Conservation (phyloP, 441 rosid genomes). For the Flueggea neowawraea region DNA sequence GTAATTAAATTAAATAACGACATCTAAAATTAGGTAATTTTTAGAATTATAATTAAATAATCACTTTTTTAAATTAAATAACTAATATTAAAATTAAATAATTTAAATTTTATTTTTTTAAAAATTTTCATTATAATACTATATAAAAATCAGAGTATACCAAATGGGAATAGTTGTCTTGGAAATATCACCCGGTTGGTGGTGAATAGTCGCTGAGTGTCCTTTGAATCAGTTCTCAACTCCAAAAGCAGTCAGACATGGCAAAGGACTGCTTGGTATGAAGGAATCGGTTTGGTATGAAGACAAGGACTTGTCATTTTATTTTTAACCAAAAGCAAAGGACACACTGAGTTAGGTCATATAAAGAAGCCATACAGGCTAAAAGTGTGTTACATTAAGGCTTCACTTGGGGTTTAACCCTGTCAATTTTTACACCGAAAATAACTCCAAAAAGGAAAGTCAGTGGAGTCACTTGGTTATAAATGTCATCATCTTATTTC, state of each 20-base stretch:
- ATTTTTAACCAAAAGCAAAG: constrained; percentile 29
- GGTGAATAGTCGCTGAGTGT: constrained; percentile 81
- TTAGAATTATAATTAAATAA: too few species aligned
- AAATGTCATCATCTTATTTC: too few species aligned
- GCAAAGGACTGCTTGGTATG: too few species aligned
- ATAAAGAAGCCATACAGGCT: neutral
- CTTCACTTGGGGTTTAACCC: constrained; percentile 15
- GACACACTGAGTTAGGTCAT: constrained; percentile 3
- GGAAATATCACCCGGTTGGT: constrained; percentile 51
- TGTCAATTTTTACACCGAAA: constrained; percentile 21
- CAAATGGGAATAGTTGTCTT: constrained; percentile 22
- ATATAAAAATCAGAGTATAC: too few species aligned
- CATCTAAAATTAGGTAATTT: too few species aligned
- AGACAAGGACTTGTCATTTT: constrained; percentile 73
- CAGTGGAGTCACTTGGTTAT: too few species aligned
- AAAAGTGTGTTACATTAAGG: constrained; percentile 4
- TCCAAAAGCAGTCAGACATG: constrained; percentile 77
- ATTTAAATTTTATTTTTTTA: too few species aligned
- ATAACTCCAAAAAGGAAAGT: neutral
- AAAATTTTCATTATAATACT: too few species aligned
- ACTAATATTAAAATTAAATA: too few species aligned
- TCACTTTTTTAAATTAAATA: too few species aligned
- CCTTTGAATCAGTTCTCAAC: constrained; percentile 88
- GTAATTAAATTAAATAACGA: too few species aligned
- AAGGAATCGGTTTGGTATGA: too few species aligned